Percentiles rank a stretch among this genome's conserved stretches.
These are phyloP conservation scores for Boechera retrofracta DNA, from an alignment of 345 rosid species.

Conservation along the genomic window DNA sequence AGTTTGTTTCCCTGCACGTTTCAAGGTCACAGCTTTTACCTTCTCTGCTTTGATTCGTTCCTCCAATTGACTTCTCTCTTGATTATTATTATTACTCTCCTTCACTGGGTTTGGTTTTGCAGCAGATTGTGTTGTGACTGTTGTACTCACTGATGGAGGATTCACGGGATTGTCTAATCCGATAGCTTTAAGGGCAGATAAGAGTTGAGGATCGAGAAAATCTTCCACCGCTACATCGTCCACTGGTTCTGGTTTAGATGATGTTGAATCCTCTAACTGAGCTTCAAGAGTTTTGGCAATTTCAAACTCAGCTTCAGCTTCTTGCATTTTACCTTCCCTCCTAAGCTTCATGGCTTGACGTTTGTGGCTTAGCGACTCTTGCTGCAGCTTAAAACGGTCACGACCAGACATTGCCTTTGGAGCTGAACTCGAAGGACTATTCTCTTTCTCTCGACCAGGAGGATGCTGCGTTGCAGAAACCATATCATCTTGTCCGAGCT, in stretches of 20 bases:
- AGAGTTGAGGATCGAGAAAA: slow-evolving; percentile 92
- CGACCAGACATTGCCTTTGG: slow-evolving; percentile 71
- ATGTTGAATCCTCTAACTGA: slow-evolving; percentile 67
- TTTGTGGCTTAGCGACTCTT: slow-evolving; percentile 83
- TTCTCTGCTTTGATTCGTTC: slow-evolving; percentile 84
- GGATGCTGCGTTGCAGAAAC: slow-evolving; percentile 36
- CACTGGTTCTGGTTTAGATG: slow-evolving; percentile 47
- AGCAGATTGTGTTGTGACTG: slow-evolving; percentile 32
- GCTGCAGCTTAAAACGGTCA: slow-evolving; percentile 88
- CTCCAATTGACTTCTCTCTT: slow-evolving; percentile 69
- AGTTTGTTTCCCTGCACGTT: slow-evolving; percentile 84
- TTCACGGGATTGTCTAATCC: slow-evolving; percentile 59
- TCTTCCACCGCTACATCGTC: slow-evolving; percentile 72
- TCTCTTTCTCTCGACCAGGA: slow-evolving; percentile 54
- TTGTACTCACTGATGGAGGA: slow-evolving; percentile 39
- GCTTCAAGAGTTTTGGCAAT: slow-evolving; percentile 88
- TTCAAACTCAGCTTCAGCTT: slow-evolving; percentile 95
- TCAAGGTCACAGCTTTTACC: slow-evolving; percentile 72
- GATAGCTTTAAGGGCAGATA: slow-evolving; percentile 76
- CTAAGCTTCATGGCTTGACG: slow-evolving; percentile 87
- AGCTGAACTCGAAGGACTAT: slow-evolving; percentile 49
- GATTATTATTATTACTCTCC: slow-evolving; percentile 45
- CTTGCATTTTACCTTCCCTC: slow-evolving; percentile 75
- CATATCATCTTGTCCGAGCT: slow-evolving; percentile 24
- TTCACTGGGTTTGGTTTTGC: slow-evolving; percentile 34